These are phyloP conservation scores for Blakeslea trispora DNA, from an alignment of 371 early-diverging fungal genomes.

Conservation along the genomic window DNA sequence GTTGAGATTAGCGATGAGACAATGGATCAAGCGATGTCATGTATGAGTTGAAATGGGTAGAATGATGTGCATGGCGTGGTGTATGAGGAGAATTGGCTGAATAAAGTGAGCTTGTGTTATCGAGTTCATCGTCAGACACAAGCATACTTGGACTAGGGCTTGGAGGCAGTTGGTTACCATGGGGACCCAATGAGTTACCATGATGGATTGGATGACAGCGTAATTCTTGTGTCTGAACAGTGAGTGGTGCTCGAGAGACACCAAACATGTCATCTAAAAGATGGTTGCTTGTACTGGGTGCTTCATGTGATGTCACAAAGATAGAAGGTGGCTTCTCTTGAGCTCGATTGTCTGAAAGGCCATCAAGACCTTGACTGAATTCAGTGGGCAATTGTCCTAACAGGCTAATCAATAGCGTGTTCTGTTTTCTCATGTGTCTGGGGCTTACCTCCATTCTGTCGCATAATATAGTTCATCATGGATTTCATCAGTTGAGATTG, in stretches of 20 bases:
- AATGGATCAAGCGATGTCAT: background rate
- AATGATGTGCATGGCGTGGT: conserved; percentile 19
- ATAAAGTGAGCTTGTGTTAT: conserved; percentile 26
- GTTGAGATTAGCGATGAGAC: background rate
- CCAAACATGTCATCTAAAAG: conserved; percentile 20
- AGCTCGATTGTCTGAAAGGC: conserved; percentile 19
- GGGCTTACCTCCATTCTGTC: conserved; percentile 43
- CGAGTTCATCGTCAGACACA: conserved; percentile 35
- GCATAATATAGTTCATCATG: conserved; percentile 52
- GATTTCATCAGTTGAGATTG: conserved; percentile 62
- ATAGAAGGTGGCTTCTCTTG: conserved; percentile 58
- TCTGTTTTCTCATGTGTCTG: no score
- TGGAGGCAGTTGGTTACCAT: conserved; percentile 29
- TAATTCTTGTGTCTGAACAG: conserved; percentile 34
- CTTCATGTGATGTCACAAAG: conserved; percentile 58
- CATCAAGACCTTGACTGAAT: conserved; percentile 9
- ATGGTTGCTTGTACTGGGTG: background rate
- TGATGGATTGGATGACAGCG: conserved; percentile 3
- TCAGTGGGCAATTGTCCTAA: conserved; percentile 43
- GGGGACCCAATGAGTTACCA: conserved; percentile 15
- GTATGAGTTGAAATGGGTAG: background rate
- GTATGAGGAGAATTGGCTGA: conserved; percentile 36
- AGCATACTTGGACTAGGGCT: conserved; percentile 37
- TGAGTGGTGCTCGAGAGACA: conserved; percentile 21
- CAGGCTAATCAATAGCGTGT: no score